Conservation (phyloP, 2,329 filamentous ascomycete species). For the Fragosphaeria purpurea region DNA sequence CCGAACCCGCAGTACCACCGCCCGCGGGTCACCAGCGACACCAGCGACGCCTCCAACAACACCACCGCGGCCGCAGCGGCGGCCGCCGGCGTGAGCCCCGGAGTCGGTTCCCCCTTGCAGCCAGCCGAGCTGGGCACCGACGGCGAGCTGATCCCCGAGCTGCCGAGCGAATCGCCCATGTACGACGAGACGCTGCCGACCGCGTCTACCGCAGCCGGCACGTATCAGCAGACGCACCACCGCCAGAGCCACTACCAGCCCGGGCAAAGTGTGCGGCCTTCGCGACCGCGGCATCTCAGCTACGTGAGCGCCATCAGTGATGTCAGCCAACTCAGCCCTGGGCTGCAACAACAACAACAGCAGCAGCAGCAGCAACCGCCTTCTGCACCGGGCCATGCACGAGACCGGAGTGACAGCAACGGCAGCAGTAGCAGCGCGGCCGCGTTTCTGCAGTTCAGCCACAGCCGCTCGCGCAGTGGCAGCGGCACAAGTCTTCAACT, state of each 20-base stretch:
- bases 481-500: conserved; percentile 6
- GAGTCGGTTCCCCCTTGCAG: conserved; percentile 15
- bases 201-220: background rate
- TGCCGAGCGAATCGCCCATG: conserved; percentile 17
- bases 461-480: conserved; percentile 14
- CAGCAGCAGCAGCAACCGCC: conserved; percentile 14
- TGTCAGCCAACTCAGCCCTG: background rate
- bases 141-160: conserved; percentile 24
- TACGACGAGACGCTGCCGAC: background rate
- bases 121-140: conserved; percentile 30
- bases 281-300: conserved; percentile 17
- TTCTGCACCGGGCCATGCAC: too few relatives aligned
- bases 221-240: background rate
- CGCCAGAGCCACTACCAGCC: background rate
- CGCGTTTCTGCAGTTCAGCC: conserved; percentile 1
- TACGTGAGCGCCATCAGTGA: conserved; percentile 7
- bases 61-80: conserved; percentile 1
- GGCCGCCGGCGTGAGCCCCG: conserved; percentile 1
- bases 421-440: conserved; percentile 8
- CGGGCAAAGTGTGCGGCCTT: background rate
- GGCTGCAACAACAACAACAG: conserved; percentile 13
- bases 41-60: conserved; percentile 30
- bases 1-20: conserved; percentile 19
- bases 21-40: conserved; percentile 32
- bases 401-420: conserved; percentile 15